Evolutionary conservation across 2,329 filamentous ascomycete species (phyloP).

Genomic region (Lojkania enalia): DNA sequence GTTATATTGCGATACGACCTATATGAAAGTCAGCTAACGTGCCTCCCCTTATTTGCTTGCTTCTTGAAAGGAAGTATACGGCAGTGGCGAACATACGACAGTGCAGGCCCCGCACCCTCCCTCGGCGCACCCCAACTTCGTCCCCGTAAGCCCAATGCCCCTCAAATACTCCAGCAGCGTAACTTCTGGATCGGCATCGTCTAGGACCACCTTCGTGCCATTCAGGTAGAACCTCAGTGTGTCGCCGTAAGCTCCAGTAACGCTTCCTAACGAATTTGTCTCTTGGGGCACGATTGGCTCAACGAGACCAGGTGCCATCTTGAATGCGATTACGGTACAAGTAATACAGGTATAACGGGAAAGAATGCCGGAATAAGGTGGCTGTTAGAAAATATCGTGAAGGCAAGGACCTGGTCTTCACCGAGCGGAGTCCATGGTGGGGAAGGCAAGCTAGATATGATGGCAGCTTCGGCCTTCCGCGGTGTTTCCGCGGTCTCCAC

Average conservation of each 20-base stretch:
- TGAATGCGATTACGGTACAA: too few relatives aligned
- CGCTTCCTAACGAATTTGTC: conserved; percentile 56
- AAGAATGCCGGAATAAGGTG: too few relatives aligned
- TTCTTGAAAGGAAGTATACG: background rate
- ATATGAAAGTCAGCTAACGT: conserved; percentile 15
- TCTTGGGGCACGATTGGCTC: conserved; percentile 53
- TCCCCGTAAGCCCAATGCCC: conserved; percentile 90
- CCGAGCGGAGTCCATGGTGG: conserved; percentile 13
- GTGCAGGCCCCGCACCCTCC: conserved; percentile 97
- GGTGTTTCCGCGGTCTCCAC: conserved; percentile 5
- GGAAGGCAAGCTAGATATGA: conserved; percentile 21
- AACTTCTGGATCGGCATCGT: conserved; percentile 85
- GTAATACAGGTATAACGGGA: too few relatives aligned
- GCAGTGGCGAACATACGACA: conserved; percentile 62
- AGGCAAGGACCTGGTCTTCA: too few relatives aligned
- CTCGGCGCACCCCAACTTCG: conserved; percentile 94
- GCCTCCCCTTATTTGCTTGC: background rate
- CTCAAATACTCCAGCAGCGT: conserved; percentile 92
- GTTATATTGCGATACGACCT: conserved; percentile 87
- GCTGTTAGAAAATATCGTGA: too few relatives aligned
- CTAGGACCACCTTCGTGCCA: conserved; percentile 83
- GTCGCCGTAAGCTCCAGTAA: conserved; percentile 82
- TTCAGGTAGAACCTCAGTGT: conserved; percentile 93
- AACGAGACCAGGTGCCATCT: conserved; percentile 63
- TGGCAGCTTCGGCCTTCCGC: conserved; percentile 6